Evolutionary conservation across 257 asterid genomes (phyloP), one percentile per base, ranked within the genome.

Genomic region (Gentiana dahurica): DNA sequence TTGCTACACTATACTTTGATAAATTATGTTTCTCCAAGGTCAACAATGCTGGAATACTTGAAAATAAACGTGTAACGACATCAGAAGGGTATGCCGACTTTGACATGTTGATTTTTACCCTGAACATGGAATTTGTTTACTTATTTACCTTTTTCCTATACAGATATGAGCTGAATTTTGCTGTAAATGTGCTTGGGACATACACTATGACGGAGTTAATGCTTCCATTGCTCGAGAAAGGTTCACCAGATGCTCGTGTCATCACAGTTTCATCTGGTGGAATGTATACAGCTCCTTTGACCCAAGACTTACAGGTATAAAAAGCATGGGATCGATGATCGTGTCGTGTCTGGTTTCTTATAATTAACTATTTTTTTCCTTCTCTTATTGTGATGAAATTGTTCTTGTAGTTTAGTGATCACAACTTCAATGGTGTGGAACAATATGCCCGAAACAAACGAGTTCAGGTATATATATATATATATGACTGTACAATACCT

Each of bases 391-490:
- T 53, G 59, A 59, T 57, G 39, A 56, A 50, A 49, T 41, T 64
- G 45, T 59, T 54, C 55, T 66, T 37, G 55, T 92, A 91, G 98
- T 87, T 76, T 69, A 83, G 83, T 53, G 53, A 68, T 36, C 47
- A 66, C 64, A 67, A 75, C 1, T 87, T 87, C 53, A 66, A 87
- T 60, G 98, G 98, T 44, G 85, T 78, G 55, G 83, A 68, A 70
- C 98, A 91, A 59, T 91, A 91, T 75, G 92, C 95, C 53, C 77
- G 95, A 61, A 91, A 91, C 83, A 91, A 91, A 73, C 74, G 98
- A 45, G 78, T 91, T 71, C 98, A 87, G 92, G 97, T 78, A 70
- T 24, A 24, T 24, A 24, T 24, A 15, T 15, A 24, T 24, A 53
- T 60, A 36, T 35, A 7, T 37, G 49, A 45, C 49, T 47, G 38